Evolutionary conservation across 2,329 filamentous ascomycete genomes (phyloP), one percentile per base, ranked within the genome.

Genomic region (Trichoderma sp.): DNA sequence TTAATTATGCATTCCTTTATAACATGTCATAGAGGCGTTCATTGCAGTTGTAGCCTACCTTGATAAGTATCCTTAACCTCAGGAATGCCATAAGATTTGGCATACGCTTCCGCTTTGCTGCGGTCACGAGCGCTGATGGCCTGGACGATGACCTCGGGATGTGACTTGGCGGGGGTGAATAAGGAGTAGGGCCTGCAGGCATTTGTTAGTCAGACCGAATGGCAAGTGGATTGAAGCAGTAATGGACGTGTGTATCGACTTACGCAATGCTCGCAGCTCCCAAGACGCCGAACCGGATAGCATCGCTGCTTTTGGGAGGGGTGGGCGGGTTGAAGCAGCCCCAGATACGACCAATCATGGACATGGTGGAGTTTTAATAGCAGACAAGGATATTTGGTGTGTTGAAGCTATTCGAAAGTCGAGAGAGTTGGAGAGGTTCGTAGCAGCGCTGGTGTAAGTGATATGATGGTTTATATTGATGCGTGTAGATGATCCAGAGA

Each of bases 121-220:
- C 73, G 77, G 74, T 87, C 82, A 5, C 86, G 80, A 3, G 86
- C 85, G 3, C 87, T 85, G 1, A 89, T 81, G 5, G 82, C 84
- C 10, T 83, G 80, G 14, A 89, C 70, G 14, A 87, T 78, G 16
- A 88, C 83, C 49, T 87, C 85, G 0, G 86, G 79, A 72, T 89
- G 86, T 3, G 80, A 81, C 70, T 79, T 83, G 16, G 86, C 85
- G 0, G 86, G 85, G 2, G 70, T 74, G 43, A 88, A 82, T 21
- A 87, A 72, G 14, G 81, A 80, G 19, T 76, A 64, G 0, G 82
- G 81, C 10, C 80, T 83, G 70, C 11, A 5, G 11, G 3, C 10
- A 5, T 57, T 59, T 7, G 27, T 27, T 27, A 27, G 27, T 27
- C 27, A 2, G 27, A 27, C 27, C 4, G n/a, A n/a, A n/a, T n/a